Conservation (phyloP, 2,329 filamentous ascomycete species). For the Coniochaeta hoffmannii region DNA sequence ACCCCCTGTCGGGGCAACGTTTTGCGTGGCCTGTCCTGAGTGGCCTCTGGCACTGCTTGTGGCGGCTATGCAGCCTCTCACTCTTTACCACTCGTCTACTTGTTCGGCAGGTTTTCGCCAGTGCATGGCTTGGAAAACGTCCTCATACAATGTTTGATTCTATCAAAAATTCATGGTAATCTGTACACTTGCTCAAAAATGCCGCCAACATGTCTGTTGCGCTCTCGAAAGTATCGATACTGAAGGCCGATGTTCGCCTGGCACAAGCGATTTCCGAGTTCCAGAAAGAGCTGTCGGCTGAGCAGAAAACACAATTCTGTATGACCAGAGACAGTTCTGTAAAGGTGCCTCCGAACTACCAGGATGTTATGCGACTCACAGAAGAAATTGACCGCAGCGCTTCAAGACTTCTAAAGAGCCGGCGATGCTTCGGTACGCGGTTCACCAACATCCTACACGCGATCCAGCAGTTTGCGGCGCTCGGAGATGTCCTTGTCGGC, state of each 20-base stretch:
- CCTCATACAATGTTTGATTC: not conserved
- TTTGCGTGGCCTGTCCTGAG: not conserved
- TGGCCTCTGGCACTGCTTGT: not conserved
- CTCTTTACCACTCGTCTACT: not conserved
- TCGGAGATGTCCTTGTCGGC: slow-evolving; percentile 33
- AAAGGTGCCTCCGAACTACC: slow-evolving; percentile 17
- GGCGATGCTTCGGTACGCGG: slow-evolving; percentile 30
- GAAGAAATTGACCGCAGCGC: slow-evolving; percentile 25
- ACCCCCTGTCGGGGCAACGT: not conserved
- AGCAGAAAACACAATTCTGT: slow-evolving; percentile 25
- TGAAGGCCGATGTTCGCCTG: slow-evolving; percentile 29
- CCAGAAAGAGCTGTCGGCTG: slow-evolving; percentile 24
- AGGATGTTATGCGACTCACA: slow-evolving; percentile 31
- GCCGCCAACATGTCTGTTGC: not conserved
- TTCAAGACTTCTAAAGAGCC: slow-evolving; percentile 8
- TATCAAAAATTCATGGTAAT: not conserved
- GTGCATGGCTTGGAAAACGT: not conserved
- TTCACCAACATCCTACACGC: slow-evolving; percentile 30
- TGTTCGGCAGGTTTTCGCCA: not conserved
- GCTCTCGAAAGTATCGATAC: not conserved
- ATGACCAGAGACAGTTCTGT: slow-evolving; percentile 11
- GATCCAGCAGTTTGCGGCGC: slow-evolving; percentile 32
- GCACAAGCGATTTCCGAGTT: slow-evolving; percentile 32
- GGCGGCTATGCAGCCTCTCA: not conserved
- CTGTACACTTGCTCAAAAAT: not conserved